Evolutionary conservation across 106 monocot species (phyloP).

Genomic region (Platanthera zijinensis): DNA sequence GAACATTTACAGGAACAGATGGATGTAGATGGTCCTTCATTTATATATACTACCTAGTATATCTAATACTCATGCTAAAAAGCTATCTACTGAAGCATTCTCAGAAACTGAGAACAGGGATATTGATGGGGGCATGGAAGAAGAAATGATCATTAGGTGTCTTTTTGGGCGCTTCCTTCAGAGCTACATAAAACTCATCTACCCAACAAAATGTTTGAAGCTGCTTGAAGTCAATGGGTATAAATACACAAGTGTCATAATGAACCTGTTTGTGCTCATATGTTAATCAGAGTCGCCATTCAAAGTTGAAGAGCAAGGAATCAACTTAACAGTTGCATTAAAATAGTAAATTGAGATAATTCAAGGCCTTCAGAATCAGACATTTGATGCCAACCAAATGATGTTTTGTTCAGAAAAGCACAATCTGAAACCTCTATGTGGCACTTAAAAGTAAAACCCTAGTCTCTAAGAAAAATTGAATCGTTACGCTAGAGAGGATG

Average conservation of each 20-base stretch:
- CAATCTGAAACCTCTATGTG: background rate
- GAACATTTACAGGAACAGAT: too few species aligned
- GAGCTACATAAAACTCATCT: constrained; percentile 37
- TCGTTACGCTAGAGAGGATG: constrained; percentile 53
- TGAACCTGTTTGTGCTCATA: constrained; percentile 46
- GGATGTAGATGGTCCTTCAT: too few species aligned
- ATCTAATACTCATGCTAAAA: too few species aligned
- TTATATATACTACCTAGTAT: too few species aligned
- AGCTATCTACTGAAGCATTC: too few species aligned
- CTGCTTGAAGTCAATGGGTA: constrained; percentile 65
- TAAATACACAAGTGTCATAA: constrained; percentile 48
- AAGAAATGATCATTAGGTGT: constrained; percentile 28
- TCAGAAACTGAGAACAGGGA: too few species aligned
- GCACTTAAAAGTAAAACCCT: background rate
- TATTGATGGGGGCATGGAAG: background rate
- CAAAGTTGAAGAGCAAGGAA: background rate
- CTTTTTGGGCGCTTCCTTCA: constrained; percentile 66
- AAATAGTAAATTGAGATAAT: background rate
- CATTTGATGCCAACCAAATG: background rate
- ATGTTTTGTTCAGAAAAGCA: background rate
- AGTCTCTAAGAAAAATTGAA: background rate
- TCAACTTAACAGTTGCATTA: background rate
- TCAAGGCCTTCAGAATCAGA: too few species aligned
- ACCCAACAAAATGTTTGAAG: constrained; percentile 44
- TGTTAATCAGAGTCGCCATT: background rate